Base-by-base conservation (phyloP, 306 rosid genomes). In the Luffa acutangula region DNA sequence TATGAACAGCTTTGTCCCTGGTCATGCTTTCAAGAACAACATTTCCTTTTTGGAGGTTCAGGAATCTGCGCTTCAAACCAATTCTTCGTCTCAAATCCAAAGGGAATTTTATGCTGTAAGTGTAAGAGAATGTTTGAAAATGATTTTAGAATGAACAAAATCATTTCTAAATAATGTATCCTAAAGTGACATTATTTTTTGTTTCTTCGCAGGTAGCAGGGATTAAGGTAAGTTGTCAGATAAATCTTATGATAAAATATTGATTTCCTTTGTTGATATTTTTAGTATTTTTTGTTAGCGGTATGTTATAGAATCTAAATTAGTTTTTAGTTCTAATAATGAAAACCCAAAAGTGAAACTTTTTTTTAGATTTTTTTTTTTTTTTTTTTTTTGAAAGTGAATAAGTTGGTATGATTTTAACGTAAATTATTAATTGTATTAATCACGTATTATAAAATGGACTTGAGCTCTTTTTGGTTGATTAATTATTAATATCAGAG, bases 11-110 rank as follows among this genome's bases (percentile, higher is more conserved):
- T 6, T 58, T 18, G 62, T 77, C 11, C 80, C 80, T 9, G 80
- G 80, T 0, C 46, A 56, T 39, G 80, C 80, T 12, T 77, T 77
- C 80, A 77, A 77, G 54, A 77, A 77, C 69, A 77, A 58, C 9
- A 25, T 56, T 42, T n/a, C 80, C 1, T 57, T 36, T 58, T 39
- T 77, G 9, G 80, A 77, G 41, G 21, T 77, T 9, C 56, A 6
- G 1, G 80, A 77, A 77, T 57, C 80, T 9, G 53, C 17, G 4
- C 80, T 77, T 20, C 80, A 58, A 77, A 58, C 69, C 21, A 70
- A 37, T 21, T 67, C 80, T 58, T 58, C 80, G 1, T 62, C 53
- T 39, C 53, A 58, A 18, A 62, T 77, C 33, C 80, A 77, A 21
- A 77, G 57, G 41, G 52, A 42, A 43, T 77, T 77, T 51, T 77